Percentiles rank a stretch among this genome's conserved stretches.
phyloP scores from a whole-genome alignment of 768 basidiomycete species.

The Mycena olivaceomarginata region DNA sequence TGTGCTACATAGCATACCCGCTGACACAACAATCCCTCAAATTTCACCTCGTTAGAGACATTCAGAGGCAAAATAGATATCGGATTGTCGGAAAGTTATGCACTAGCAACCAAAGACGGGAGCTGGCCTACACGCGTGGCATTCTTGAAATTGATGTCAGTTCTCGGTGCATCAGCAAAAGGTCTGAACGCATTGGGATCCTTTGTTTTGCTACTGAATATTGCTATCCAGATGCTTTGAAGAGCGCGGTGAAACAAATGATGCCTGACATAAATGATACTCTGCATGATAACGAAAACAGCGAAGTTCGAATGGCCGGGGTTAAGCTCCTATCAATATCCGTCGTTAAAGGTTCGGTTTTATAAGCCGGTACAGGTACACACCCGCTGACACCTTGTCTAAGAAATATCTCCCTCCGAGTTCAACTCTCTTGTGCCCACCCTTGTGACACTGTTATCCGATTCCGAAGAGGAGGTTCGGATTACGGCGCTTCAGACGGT shows the following conservation, averaged over 20 bases:
- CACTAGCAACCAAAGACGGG: background rate
- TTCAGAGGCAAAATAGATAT: background rate
- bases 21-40: background rate
- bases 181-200: background rate
- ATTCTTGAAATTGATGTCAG: constrained; percentile 7
- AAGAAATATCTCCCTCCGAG: background rate
- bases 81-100: background rate
- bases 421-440: constrained; percentile 5
- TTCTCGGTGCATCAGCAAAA: background rate
- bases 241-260: background rate
- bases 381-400: background rate
- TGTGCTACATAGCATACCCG: background rate
- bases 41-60: background rate
- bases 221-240: background rate
- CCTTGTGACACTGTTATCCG: constrained; percentile 10
- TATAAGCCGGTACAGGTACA: background rate
- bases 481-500: constrained; percentile 8
- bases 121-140: constrained; percentile 12
- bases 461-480: constrained; percentile 14
- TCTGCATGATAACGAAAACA: constrained; percentile 3
- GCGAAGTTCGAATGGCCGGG: background rate
- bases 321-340: constrained; percentile 7
- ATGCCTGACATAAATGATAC: background rate
- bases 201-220: background rate
- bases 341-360: constrained; percentile 1